Evolutionary conservation across 2,329 filamentous ascomycete species (phyloP).

Genomic region (Talaromyces sp.): DNA sequence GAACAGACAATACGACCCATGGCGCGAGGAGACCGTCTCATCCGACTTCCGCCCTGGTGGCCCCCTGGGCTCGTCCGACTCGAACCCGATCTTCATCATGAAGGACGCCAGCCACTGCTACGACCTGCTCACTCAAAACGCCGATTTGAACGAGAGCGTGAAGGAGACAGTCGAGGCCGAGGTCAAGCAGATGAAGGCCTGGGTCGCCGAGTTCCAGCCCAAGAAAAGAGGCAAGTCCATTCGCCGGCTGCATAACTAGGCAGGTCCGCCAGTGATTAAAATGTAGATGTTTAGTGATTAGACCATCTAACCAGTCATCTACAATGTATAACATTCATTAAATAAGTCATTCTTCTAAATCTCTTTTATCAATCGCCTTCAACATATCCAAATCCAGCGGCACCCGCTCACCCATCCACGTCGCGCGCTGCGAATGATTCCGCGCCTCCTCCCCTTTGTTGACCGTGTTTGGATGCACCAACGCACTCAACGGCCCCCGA

Average conservation of each 20-base stretch:
- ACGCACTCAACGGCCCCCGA: slow-evolving; percentile 69
- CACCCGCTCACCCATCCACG: slow-evolving; percentile 43
- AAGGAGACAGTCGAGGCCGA: slow-evolving; percentile 47
- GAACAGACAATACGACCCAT: slow-evolving; percentile 52
- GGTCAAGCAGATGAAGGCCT: slow-evolving; percentile 48
- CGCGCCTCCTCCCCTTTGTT: slow-evolving; percentile 41
- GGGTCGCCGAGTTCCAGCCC: slow-evolving; percentile 45
- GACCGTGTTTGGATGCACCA: slow-evolving; percentile 76
- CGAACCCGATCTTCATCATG: slow-evolving; percentile 51
- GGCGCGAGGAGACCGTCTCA: slow-evolving; percentile 51
- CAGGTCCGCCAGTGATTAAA: not conserved
- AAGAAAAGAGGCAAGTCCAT: not conserved
- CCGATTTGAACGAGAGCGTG: slow-evolving; percentile 42
- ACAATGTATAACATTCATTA: not conserved
- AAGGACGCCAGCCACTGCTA: slow-evolving; percentile 53
- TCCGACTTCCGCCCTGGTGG: slow-evolving; percentile 52
- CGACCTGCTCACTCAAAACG: slow-evolving; percentile 48
- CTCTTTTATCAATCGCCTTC: slow-evolving; percentile 15
- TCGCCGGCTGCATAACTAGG: not conserved
- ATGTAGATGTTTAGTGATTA: not conserved
- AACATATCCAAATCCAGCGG: slow-evolving; percentile 39
- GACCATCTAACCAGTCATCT: not conserved
- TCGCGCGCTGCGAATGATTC: slow-evolving; percentile 41
- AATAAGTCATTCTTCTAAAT: not conserved
- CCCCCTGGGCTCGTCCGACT: slow-evolving; percentile 42